A percentile compares a stretch with the other conserved stretches of the same genome.
phyloP scores from a whole-genome alignment of 2,329 filamentous ascomycete species.

The Magnaporthiopsis incrustans region DNA sequence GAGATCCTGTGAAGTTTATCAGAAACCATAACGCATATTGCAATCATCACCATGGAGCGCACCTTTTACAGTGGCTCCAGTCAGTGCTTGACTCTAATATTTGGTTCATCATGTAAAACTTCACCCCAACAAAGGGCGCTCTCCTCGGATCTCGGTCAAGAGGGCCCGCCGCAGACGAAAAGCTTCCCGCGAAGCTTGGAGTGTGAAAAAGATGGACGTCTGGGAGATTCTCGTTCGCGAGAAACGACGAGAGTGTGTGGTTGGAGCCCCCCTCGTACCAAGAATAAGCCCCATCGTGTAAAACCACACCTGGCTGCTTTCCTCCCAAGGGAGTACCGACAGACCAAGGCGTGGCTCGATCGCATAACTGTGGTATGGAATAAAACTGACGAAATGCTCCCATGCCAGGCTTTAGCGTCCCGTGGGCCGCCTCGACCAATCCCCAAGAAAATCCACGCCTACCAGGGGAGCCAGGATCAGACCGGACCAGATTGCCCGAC shows the following conservation, averaged over 20 bases:
- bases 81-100: slow-evolving; percentile 99
- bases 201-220: slow-evolving; percentile 14
- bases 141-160: slow-evolving; percentile 10
- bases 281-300: slow-evolving; percentile 99
- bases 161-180: slow-evolving; percentile 19
- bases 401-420: slow-evolving; percentile 45
- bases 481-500: slow-evolving; percentile 14
- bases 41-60: slow-evolving; percentile 30
- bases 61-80: slow-evolving; percentile 28
- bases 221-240: not conserved
- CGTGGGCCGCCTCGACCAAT: slow-evolving; percentile 14
- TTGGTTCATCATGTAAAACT: slow-evolving; percentile 82
- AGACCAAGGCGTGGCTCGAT: slow-evolving; percentile 57
- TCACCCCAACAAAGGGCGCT: slow-evolving; percentile 39
- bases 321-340: slow-evolving; percentile 16
- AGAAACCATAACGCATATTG: slow-evolving; percentile 32
- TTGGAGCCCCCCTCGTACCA: slow-evolving; percentile 76
- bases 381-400: slow-evolving; percentile 70
- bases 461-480: slow-evolving; percentile 11
- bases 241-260: slow-evolving; percentile 19
- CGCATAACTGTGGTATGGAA: slow-evolving; percentile 85
- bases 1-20: slow-evolving; percentile 21
- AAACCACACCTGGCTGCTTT: slow-evolving; percentile 39
- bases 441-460: slow-evolving; percentile 18
- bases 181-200: slow-evolving; percentile 31